These are phyloP conservation scores for Pseudofabraea citricarpa DNA, from an alignment of 2,329 filamentous ascomycete genomes.

Conservation along the genomic window DNA sequence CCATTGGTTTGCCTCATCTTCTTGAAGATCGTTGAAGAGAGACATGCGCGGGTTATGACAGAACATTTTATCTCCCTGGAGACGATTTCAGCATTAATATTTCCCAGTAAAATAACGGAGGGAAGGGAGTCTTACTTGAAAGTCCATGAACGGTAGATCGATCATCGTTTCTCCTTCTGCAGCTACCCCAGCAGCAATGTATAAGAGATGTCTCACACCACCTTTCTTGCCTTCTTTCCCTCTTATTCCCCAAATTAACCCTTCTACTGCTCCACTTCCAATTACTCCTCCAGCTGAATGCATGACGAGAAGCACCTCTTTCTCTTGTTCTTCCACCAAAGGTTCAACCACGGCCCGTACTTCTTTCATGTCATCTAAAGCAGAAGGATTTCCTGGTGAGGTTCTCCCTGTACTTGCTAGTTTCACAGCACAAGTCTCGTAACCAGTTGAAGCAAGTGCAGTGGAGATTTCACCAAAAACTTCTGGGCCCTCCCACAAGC, in stretches of 20 bases:
- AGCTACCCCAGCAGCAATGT: constrained; percentile 14
- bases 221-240: constrained; percentile 7
- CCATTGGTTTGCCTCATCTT: neutral
- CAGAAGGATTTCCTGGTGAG: constrained; percentile 13
- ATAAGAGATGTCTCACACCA: constrained; percentile 19
- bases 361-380: constrained; percentile 18
- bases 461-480: constrained; percentile 11
- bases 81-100: neutral
- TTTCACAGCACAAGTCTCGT: constrained; percentile 1
- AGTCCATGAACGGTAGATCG: constrained; percentile 14
- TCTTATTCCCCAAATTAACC: constrained; percentile 7
- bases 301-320: constrained; percentile 16
- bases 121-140: constrained; percentile 8
- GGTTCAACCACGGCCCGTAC: constrained; percentile 13
- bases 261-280: constrained; percentile 17
- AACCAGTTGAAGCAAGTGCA: constrained; percentile 5
- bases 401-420: constrained; percentile 17
- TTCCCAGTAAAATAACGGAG: neutral
- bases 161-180: constrained; percentile 11
- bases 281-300: constrained; percentile 21
- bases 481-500: constrained; percentile 21
- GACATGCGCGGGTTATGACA: neutral
- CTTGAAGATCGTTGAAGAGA: neutral
- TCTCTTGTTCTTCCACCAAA: constrained; percentile 9
- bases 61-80: neutral